phyloP scores from a whole-genome alignment of 2,329 filamentous ascomycete genomes.

The Xylaria sp. region DNA sequence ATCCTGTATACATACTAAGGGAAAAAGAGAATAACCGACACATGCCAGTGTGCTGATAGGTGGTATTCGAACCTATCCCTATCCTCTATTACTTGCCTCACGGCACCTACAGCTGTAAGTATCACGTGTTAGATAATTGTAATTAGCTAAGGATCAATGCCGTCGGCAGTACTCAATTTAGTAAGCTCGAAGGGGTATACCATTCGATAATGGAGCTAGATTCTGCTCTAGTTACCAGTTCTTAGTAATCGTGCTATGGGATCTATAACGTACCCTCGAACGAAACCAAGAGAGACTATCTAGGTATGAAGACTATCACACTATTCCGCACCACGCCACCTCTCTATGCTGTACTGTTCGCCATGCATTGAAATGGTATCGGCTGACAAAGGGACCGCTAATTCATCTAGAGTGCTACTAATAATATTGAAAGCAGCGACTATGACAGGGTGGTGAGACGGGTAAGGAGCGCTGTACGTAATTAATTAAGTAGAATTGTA shows the following conservation, averaged over 20 bases:
- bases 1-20: too few species aligned
- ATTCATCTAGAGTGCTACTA: slow-evolving; percentile 7
- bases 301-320: not conserved
- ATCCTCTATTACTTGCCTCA: not conserved
- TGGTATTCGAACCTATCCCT: not conserved
- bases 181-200: slow-evolving; percentile 27
- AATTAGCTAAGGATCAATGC: slow-evolving; percentile 8
- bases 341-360: not conserved
- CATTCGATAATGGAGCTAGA: slow-evolving; percentile 30
- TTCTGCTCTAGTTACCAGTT: slow-evolving; percentile 32
- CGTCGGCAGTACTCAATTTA: slow-evolving; percentile 28
- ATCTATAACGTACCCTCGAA: slow-evolving; percentile 15
- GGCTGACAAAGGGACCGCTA: slow-evolving; percentile 33
- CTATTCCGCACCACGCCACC: slow-evolving; percentile 17
- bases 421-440: not conserved
- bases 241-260: slow-evolving; percentile 31
- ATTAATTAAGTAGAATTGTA: slow-evolving; percentile 18
- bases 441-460: slow-evolving; percentile 16
- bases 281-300: not conserved
- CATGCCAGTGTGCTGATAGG: not conserved
- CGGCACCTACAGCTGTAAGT: not conserved
- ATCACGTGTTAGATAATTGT: not conserved
- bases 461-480: slow-evolving; percentile 2
- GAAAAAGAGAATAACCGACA: not conserved
- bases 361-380: slow-evolving; percentile 27